phyloP scores from a whole-genome alignment of 495 filamentous ascomycete genomes.

The Aspergillus homomorphus region DNA sequence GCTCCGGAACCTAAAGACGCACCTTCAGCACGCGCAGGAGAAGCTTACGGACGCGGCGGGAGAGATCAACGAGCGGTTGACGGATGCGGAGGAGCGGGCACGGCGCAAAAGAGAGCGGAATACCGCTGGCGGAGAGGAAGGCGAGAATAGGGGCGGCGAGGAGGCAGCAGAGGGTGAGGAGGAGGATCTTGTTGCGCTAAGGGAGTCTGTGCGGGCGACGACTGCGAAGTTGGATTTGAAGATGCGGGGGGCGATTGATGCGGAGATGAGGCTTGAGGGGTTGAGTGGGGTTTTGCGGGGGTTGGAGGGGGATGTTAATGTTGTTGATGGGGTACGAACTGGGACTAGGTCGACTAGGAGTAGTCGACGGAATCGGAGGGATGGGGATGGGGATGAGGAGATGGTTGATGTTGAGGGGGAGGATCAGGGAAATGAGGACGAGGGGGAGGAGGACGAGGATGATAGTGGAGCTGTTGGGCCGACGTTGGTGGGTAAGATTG shows the following conservation, averaged over 20 bases:
- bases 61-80: constrained; percentile 46
- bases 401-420: constrained; percentile 27
- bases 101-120: constrained; percentile 26
- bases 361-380: constrained; percentile 5
- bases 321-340: constrained; percentile 12
- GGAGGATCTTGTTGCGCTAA: constrained; percentile 27
- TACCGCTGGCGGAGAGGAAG: constrained; percentile 21
- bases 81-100: constrained; percentile 33
- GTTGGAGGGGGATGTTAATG: constrained; percentile 26
- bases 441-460: constrained; percentile 21
- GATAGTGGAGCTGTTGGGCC: constrained; percentile 27
- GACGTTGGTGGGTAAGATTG: constrained; percentile 22
- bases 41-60: constrained; percentile 43
- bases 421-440: constrained; percentile 21
- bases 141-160: constrained; percentile 25
- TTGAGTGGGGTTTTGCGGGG: constrained; percentile 31
- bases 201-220: constrained; percentile 28
- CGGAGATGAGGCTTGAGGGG: constrained; percentile 29
- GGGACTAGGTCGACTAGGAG: constrained; percentile 12
- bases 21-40: constrained; percentile 35
- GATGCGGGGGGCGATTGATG: constrained; percentile 41
- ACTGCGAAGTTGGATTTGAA: constrained; percentile 39
- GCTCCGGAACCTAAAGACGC: constrained; percentile 32
- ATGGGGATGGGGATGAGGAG: constrained; percentile 23
- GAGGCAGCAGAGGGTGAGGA: constrained; percentile 16